These are phyloP conservation scores for Cladosporium sp. DNA, from an alignment of 2,329 filamentous ascomycete genomes.

Conservation along the genomic window DNA sequence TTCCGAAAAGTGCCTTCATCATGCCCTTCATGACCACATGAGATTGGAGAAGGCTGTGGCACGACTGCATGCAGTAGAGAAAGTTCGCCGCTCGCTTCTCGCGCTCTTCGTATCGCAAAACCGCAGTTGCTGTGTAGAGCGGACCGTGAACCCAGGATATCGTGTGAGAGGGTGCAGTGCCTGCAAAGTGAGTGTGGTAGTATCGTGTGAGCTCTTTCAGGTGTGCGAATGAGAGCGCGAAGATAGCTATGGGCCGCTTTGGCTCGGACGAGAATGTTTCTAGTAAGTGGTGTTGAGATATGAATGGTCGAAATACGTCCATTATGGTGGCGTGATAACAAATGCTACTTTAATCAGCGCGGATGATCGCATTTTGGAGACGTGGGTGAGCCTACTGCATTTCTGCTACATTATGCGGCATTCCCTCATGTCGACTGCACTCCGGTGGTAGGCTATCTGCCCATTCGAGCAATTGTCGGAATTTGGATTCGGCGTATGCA, in stretches of 20 bases:
- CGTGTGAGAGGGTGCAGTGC: neutral
- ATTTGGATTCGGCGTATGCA: conserved; percentile 1
- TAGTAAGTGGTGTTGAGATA: neutral
- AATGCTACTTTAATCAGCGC: neutral
- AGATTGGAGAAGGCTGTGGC: neutral
- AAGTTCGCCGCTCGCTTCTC: neutral
- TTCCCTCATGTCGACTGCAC: neutral
- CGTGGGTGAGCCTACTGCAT: neutral
- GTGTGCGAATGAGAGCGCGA: conserved; percentile 4
- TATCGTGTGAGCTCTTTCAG: neutral
- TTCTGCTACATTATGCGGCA: conserved; percentile 3
- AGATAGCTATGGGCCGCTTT: neutral
- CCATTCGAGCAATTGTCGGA: neutral
- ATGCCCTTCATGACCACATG: neutral
- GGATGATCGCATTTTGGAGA: neutral
- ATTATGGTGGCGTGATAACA: conserved; percentile 6
- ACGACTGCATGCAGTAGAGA: neutral
- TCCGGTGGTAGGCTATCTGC: neutral
- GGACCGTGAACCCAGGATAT: conserved; percentile 10
- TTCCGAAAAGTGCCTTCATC: neutral
- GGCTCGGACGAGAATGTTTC: neutral
- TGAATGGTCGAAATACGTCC: conserved; percentile 3
- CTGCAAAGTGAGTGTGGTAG: neutral
- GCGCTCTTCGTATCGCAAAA: neutral
- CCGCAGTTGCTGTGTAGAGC: conserved; percentile 1